These are phyloP conservation scores for Panaeolus cyanescens DNA, from an alignment of 768 basidiomycete genomes.

Conservation along the genomic window DNA sequence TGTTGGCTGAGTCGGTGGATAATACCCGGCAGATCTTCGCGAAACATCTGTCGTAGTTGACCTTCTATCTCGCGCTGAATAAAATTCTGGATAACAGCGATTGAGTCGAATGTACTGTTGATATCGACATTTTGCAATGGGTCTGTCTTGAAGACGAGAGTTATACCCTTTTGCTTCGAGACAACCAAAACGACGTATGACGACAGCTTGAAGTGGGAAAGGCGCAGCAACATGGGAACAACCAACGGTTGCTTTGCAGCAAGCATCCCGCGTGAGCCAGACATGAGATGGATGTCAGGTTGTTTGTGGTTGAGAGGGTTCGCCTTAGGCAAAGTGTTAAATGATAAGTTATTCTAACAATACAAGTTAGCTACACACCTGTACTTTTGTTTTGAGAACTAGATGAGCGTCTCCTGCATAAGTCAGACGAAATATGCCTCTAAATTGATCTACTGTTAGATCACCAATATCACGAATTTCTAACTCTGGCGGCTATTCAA, in stretches of 20 bases:
- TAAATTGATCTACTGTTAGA: conserved; percentile 91
- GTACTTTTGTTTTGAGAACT: conserved; percentile 87
- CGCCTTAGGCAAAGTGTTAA: conserved; percentile 51
- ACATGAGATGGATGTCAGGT: conserved; percentile 86
- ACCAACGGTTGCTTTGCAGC: conserved; percentile 94
- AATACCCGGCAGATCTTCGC: conserved; percentile 94
- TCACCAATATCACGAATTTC: conserved; percentile 98
- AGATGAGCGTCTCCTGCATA: conserved; percentile 95
- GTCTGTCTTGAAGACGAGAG: conserved; percentile 99
- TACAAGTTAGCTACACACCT: conserved; percentile 50
- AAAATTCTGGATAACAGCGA: conserved; percentile 96
- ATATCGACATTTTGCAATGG: conserved; percentile 98
- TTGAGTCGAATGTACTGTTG: conserved; percentile 96
- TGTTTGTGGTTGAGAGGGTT: conserved; percentile 95
- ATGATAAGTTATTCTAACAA: conserved; percentile 1
- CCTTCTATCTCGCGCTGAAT: conserved; percentile 98
- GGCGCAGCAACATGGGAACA: conserved; percentile 96
- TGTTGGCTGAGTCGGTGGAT: conserved; percentile 95
- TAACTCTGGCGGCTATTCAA: conserved; percentile 84
- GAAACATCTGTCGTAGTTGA: conserved; percentile 96
- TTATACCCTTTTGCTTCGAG: conserved; percentile 97
- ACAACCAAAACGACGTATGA: conserved; percentile 98
- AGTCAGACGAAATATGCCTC: conserved; percentile 94
- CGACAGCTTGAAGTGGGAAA: conserved; percentile 91
- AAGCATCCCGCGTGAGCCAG: conserved; percentile 83